A percentile compares a stretch with the other conserved stretches of the same genome.
Evolutionary conservation across 306 rosid species (phyloP).

Genomic region (Crotalaria pallida): DNA sequence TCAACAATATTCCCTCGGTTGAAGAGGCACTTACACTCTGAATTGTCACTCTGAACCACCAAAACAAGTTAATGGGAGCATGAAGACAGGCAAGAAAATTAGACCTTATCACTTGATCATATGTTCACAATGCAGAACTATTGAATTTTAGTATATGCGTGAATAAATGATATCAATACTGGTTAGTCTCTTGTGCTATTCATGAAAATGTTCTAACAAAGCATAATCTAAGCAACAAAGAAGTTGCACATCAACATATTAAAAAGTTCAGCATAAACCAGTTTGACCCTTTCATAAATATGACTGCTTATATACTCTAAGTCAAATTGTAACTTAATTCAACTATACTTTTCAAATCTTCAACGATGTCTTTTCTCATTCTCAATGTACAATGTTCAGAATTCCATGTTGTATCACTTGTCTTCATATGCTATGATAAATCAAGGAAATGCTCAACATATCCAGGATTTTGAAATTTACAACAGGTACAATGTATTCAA

Average conservation of each 20-base stretch:
- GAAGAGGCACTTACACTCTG: neutral
- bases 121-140: constrained; percentile 2
- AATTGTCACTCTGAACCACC: neutral
- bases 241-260: constrained; percentile 22
- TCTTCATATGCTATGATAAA: constrained; percentile 20
- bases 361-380: constrained; percentile 28
- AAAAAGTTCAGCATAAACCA: constrained; percentile 21
- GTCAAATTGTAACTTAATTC: constrained; percentile 35
- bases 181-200: constrained; percentile 4
- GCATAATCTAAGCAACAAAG: constrained; percentile 9
- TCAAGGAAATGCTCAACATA: constrained; percentile 34
- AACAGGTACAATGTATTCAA: constrained; percentile 31
- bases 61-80: neutral
- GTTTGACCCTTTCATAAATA: constrained; percentile 21
- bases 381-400: constrained; percentile 34
- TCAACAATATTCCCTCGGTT: neutral
- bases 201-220: constrained; percentile 1
- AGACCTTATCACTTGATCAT: neutral
- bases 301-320: constrained; percentile 27
- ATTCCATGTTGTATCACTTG: constrained; percentile 34
- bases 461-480: constrained; percentile 26
- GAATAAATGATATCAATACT: neutral
- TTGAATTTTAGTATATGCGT: neutral
- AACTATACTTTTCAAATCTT: constrained; percentile 23
- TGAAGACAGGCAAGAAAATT: neutral